Evolutionary conservation across 2,329 filamentous ascomycete species (phyloP).

Genomic region (Clonostachys solani): DNA sequence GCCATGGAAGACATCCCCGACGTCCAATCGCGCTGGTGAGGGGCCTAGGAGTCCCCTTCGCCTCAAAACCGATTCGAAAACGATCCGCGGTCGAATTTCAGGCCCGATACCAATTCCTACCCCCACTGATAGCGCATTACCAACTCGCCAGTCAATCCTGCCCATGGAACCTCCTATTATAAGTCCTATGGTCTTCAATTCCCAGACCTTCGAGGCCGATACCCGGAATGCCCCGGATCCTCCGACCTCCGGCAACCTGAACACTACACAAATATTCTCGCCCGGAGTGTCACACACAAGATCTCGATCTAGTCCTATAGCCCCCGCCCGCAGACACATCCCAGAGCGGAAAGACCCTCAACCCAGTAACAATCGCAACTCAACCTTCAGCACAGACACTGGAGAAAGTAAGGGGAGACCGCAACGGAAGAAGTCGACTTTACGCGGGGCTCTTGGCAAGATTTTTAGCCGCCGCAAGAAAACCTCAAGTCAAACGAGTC

Average conservation of each 20-base stretch:
- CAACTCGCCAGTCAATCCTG: neutral
- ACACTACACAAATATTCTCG: too few relatives aligned
- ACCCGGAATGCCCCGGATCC: too few relatives aligned
- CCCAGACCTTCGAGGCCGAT: too few relatives aligned
- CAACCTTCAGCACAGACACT: conserved; percentile 34
- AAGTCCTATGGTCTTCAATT: too few relatives aligned
- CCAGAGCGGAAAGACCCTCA: conserved; percentile 9
- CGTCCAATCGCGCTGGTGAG: conserved; percentile 12
- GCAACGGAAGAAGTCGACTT: conserved; percentile 52
- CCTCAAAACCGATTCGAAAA: conserved; percentile 25
- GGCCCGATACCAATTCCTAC: conserved; percentile 53
- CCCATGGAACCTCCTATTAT: too few relatives aligned
- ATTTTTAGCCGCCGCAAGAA: conserved; percentile 57
- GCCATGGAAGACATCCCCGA: conserved; percentile 40
- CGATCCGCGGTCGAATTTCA: conserved; percentile 56
- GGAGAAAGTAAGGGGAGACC: conserved; percentile 21
- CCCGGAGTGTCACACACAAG: too few relatives aligned
- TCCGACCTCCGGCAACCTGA: too few relatives aligned
- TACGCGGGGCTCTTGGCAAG: conserved; percentile 50
- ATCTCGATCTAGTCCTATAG: too few relatives aligned
- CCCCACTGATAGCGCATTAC: conserved; percentile 41
- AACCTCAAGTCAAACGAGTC: conserved; percentile 5
- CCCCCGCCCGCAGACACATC: too few relatives aligned
- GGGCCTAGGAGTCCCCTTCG: conserved; percentile 4
- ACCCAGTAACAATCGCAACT: conserved; percentile 39